Evolutionary conservation across 164 flowering plant genomes (phyloP), one percentile per base, ranked within the genome.

Genomic region (Amborella trichopoda): DNA sequence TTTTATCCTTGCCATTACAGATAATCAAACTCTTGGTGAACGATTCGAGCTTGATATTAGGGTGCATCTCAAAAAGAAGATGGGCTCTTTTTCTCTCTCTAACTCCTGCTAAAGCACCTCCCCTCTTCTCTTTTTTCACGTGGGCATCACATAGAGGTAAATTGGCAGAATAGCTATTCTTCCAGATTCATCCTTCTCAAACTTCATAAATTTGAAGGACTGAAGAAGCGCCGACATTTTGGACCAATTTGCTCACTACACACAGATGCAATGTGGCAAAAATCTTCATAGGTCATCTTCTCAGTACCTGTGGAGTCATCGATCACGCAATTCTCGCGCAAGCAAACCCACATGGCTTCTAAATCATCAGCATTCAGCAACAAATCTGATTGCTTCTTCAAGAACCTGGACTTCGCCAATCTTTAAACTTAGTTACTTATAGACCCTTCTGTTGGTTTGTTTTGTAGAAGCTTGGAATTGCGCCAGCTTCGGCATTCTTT

Each of bases 281-380:
- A 91, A 62, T 91, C 99, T 70, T 91, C 96, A 73, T 91, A 91
- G 46, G 87, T 87, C 99, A 91, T 91, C 99, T 91, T n/a, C n/a
- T n/a, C n/a, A n/a, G n/a, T n/a, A n/a, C n/a, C n/a, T n/a, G n/a
- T n/a, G n/a, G n/a, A n/a, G n/a, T n/a, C n/a, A n/a, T n/a, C n/a
- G n/a, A n/a, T n/a, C n/a, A n/a, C n/a, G n/a, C n/a, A n/a, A n/a
- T n/a, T n/a, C n/a, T n/a, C n/a, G n/a, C n/a, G n/a, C n/a, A n/a
- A n/a, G n/a, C n/a, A n/a, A n/a, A n/a, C n/a, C n/a, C n/a, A n/a
- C n/a, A n/a, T n/a, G n/a, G n/a, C n/a, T n/a, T n/a, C n/a, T n/a
- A n/a, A n/a, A n/a, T n/a, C n/a, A n/a, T n/a, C n/a, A n/a, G n/a
- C n/a, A n/a, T n/a, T n/a, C n/a, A n/a, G n/a, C n/a, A n/a, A n/a